Evolutionary conservation across 1,139 yeast species (phyloP).

Genomic region (Candida labiduridarum): DNA sequence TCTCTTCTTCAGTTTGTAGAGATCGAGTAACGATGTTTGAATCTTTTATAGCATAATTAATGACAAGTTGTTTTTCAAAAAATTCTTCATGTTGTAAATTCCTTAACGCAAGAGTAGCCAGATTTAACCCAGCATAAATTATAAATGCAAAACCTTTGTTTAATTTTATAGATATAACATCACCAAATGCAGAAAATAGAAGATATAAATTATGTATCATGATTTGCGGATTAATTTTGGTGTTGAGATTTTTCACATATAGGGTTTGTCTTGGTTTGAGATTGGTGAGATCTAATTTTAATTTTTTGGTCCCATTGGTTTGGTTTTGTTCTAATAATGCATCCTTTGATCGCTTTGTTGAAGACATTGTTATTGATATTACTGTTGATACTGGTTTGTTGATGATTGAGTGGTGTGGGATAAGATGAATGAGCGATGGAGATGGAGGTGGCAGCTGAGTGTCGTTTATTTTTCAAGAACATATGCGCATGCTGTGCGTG

Average conservation of each 20-base stretch:
- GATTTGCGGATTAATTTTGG: conserved; percentile 50
- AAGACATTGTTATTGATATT: neutral
- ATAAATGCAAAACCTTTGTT: conserved; percentile 81
- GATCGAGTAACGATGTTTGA: conserved; percentile 26
- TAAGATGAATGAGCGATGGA: no score
- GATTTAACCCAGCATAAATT: conserved; percentile 49
- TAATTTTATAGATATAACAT: conserved; percentile 56
- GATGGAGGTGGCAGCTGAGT: no score
- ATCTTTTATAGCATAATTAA: conserved; percentile 49
- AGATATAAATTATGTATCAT: conserved; percentile 60
- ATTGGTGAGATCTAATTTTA: conserved; percentile 13
- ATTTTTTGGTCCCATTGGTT: conserved; percentile 8
- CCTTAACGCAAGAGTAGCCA: conserved; percentile 57
- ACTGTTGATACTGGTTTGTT: neutral
- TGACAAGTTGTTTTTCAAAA: conserved; percentile 57
- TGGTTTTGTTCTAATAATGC: neutral
- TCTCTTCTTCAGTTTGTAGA: conserved; percentile 3
- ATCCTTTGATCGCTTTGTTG: neutral
- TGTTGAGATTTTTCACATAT: conserved; percentile 68
- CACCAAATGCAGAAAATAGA: conserved; percentile 69
- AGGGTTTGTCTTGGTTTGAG: conserved; percentile 46
- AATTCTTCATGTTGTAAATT: conserved; percentile 50
- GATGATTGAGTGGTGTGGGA: no score
- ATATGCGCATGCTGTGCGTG: no score
- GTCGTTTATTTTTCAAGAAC: no score